Percentiles rank a stretch among this genome's conserved stretches.
These are phyloP conservation scores for Arthrobotrys pseudoclavata DNA, from an alignment of 2,329 filamentous ascomycete genomes.

Conservation along the genomic window DNA sequence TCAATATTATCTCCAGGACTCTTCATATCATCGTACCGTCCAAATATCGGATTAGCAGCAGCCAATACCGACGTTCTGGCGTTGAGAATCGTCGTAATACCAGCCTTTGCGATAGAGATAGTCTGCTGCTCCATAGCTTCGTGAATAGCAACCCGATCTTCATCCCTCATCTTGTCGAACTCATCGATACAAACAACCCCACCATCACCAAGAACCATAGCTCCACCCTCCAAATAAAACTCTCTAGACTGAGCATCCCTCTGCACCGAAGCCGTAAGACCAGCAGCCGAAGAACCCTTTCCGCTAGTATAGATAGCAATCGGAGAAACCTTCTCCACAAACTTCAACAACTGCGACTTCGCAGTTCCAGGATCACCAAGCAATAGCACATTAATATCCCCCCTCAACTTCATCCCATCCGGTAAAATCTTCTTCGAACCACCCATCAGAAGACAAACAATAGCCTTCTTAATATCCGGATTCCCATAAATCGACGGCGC, in stretches of 20 bases:
- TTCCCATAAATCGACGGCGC: slow-evolving; percentile 98
- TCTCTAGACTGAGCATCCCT: slow-evolving; percentile 91
- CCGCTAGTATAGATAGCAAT: slow-evolving; percentile 99
- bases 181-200: slow-evolving; percentile 99
- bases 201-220: slow-evolving; percentile 97
- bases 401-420: slow-evolving; percentile 96
- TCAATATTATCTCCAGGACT: slow-evolving; percentile 98
- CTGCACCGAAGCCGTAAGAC: slow-evolving; percentile 96
- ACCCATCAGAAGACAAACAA: slow-evolving; percentile 90
- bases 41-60: slow-evolving; percentile 96
- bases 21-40: slow-evolving; percentile 97
- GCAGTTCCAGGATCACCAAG: slow-evolving; percentile 98
- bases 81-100: slow-evolving; percentile 98
- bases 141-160: slow-evolving; percentile 97
- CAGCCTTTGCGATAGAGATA: slow-evolving; percentile 97
- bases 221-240: slow-evolving; percentile 97
- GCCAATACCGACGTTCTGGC: slow-evolving; percentile 94
- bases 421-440: slow-evolving; percentile 98
- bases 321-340: slow-evolving; percentile 94
- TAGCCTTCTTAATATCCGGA: slow-evolving; percentile 95
- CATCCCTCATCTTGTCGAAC: slow-evolving; percentile 99
- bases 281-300: slow-evolving; percentile 96
- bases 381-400: slow-evolving; percentile 96
- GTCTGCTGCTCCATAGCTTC: slow-evolving; percentile 99
- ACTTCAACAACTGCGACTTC: slow-evolving; percentile 96